Evolutionary conservation across 805 yeast species (phyloP).

Genomic region (Lachancea sp.): DNA sequence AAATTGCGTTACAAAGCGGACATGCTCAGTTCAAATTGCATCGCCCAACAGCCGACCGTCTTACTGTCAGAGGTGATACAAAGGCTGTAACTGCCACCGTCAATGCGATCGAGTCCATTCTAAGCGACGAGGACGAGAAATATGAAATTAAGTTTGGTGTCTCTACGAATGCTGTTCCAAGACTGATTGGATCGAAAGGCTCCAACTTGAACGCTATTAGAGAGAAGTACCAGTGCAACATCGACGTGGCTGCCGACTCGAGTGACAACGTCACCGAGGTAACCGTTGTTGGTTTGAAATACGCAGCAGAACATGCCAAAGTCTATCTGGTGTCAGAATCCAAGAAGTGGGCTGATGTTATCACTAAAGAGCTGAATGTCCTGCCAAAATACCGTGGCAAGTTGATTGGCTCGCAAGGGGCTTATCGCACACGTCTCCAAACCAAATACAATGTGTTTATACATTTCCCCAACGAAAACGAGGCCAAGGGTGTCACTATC

Average conservation of each 20-base stretch:
- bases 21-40: constrained; percentile 45
- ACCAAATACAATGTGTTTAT: constrained; percentile 81
- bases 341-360: constrained; percentile 79
- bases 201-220: constrained; percentile 59
- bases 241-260: constrained; percentile 63
- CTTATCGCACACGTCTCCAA: constrained; percentile 75
- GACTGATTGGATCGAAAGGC: constrained; percentile 89
- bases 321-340: constrained; percentile 50
- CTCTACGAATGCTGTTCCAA: constrained; percentile 62
- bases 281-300: constrained; percentile 67
- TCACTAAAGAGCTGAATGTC: constrained; percentile 53
- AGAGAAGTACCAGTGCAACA: constrained; percentile 66
- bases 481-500: constrained; percentile 55
- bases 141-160: constrained; percentile 44
- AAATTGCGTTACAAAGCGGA: constrained; percentile 33
- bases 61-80: constrained; percentile 65
- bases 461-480: constrained; percentile 59
- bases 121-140: constrained; percentile 22
- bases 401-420: constrained; percentile 78
- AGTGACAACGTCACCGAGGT: constrained; percentile 40
- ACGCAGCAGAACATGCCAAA: constrained; percentile 69
- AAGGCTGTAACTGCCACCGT: constrained; percentile 44
- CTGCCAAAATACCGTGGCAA: constrained; percentile 75
- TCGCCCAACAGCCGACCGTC: constrained; percentile 42
- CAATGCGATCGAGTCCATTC: constrained; percentile 33